Percentiles rank a stretch among this genome's conserved stretches.
Evolutionary conservation across 108 stramenopile species (phyloP).

Genomic region (Nannochloropsis salina): DNA sequence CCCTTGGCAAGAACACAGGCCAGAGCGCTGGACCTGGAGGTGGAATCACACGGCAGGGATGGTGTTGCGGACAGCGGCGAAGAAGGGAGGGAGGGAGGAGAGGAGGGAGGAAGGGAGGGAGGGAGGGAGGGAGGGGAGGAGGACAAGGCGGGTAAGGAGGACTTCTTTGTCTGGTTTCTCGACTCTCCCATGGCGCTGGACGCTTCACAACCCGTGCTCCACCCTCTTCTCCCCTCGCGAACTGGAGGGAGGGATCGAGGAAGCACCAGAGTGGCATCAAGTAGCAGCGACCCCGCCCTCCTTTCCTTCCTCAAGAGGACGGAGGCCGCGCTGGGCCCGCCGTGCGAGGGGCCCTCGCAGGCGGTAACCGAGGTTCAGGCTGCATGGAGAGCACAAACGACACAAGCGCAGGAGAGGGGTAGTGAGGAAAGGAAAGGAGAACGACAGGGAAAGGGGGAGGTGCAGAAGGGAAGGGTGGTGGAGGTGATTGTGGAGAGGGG

Average conservation of each 20-base stretch:
- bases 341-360: neutral
- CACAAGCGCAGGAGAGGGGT: neutral
- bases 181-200: neutral
- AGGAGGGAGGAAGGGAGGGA: neutral
- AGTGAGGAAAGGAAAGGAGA: neutral
- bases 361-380: neutral
- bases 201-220: neutral
- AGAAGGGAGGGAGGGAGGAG: neutral
- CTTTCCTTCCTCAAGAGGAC: neutral
- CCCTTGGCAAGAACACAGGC: no score
- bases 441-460: neutral
- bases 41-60: no score
- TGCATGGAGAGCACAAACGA: neutral
- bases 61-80: neutral
- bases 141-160: neutral
- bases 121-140: neutral
- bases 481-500: neutral
- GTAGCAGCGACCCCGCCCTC: constrained; percentile 2
- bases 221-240: neutral
- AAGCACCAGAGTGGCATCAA: no score
- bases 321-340: neutral
- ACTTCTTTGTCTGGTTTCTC: neutral
- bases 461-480: neutral
- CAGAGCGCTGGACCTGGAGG: no score
- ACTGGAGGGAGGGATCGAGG: no score